These are phyloP conservation scores for Colletotrichum nymphaeae DNA, from an alignment of 2,329 filamentous ascomycete genomes.

Conservation along the genomic window DNA sequence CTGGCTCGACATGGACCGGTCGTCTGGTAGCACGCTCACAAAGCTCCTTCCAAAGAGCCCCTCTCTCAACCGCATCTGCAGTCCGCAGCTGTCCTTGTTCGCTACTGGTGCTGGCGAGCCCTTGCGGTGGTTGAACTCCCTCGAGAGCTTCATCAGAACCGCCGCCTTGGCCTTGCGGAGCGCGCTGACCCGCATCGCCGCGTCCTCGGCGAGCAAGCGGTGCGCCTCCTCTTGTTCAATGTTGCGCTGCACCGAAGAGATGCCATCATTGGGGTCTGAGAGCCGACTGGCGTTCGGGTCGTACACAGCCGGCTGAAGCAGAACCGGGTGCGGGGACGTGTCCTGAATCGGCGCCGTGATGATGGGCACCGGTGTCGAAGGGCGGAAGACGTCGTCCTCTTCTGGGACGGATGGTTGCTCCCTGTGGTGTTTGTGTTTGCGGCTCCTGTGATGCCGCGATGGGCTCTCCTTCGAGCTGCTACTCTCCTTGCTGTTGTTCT, in stretches of 20 bases:
- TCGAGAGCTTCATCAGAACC: conserved; percentile 68
- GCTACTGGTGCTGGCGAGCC: conserved; percentile 33
- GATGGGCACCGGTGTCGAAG: conserved; percentile 45
- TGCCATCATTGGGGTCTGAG: conserved; percentile 53
- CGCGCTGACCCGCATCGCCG: conserved; percentile 63
- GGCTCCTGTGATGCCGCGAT: conserved; percentile 2
- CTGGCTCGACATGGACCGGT: conserved; percentile 62
- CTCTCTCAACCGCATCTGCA: conserved; percentile 52
- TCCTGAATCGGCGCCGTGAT: conserved; percentile 64
- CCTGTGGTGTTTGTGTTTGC: conserved; percentile 37
- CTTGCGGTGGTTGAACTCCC: conserved; percentile 54
- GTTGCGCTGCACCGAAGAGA: conserved; percentile 69
- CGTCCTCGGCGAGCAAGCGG: conserved; percentile 67
- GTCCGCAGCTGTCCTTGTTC: conserved; percentile 41
- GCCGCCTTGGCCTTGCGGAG: conserved; percentile 70
- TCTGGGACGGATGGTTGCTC: conserved; percentile 33
- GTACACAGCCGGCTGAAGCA: conserved; percentile 69
- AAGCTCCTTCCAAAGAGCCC: conserved; percentile 54
- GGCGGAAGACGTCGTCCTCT: conserved; percentile 38
- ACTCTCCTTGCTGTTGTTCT: conserved; percentile 29
- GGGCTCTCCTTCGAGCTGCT: conserved; percentile 26
- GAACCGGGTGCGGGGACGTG: conserved; percentile 59
- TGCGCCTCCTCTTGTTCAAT: conserved; percentile 67
- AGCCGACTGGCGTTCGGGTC: conserved; percentile 50
- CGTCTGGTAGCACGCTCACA: conserved; percentile 52